Evolutionary conservation across 352 stramenopile species (phyloP).

Genomic region (Phytophthora vignae): DNA sequence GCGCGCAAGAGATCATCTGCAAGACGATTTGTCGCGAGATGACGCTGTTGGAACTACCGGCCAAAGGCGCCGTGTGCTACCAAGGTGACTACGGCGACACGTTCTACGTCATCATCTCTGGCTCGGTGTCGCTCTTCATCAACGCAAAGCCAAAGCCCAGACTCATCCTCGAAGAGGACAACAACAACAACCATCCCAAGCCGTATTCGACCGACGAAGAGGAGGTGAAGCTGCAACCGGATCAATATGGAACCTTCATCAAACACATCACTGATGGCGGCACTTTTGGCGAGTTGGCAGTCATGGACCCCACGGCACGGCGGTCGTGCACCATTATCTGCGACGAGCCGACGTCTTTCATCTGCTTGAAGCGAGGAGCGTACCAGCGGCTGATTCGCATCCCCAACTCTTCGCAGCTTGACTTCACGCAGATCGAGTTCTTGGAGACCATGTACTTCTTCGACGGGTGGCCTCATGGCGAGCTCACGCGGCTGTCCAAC

Average conservation of each 20-base stretch:
- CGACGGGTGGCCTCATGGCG: slow-evolving; percentile 73
- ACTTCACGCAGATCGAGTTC: slow-evolving; percentile 87
- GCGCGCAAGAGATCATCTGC: slow-evolving; percentile 87
- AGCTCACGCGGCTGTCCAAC: slow-evolving; percentile 77
- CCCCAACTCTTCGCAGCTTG: slow-evolving; percentile 80
- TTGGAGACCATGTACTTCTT: slow-evolving; percentile 87
- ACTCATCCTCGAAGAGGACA: slow-evolving; percentile 30
- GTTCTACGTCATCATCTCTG: slow-evolving; percentile 82
- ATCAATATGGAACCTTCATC: slow-evolving; percentile 75
- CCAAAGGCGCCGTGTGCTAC: slow-evolving; percentile 75
- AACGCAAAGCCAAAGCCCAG: slow-evolving; percentile 61
- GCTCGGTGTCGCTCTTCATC: slow-evolving; percentile 81
- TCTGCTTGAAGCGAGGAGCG: slow-evolving; percentile 82
- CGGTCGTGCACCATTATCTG: slow-evolving; percentile 82
- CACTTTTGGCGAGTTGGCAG: slow-evolving; percentile 83
- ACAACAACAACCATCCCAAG: slow-evolving; percentile 7
- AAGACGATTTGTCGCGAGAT: slow-evolving; percentile 91
- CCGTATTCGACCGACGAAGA: slow-evolving; percentile 29
- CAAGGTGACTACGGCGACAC: slow-evolving; percentile 87
- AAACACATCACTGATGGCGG: slow-evolving; percentile 78
- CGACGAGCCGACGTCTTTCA: slow-evolving; percentile 79
- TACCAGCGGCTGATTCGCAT: slow-evolving; percentile 87
- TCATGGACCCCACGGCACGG: slow-evolving; percentile 80
- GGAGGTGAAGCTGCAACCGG: slow-evolving; percentile 35
- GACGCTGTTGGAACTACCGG: slow-evolving; percentile 74